Percentiles rank a stretch among this genome's conserved stretches.
phyloP scores from a whole-genome alignment of 148 eudicot genomes.

The Chenopodium quinoa region DNA sequence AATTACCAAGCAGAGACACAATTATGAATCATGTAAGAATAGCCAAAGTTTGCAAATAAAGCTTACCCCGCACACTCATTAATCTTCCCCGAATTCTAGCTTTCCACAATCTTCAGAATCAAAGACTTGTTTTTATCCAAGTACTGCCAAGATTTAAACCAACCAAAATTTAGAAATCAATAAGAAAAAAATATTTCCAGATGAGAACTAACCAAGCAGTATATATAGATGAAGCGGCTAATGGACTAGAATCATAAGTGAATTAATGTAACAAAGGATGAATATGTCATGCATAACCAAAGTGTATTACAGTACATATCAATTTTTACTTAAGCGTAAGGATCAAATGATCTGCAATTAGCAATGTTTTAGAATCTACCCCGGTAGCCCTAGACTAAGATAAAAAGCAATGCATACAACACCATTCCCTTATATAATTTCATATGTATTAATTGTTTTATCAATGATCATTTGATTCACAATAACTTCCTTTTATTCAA shows the following conservation, averaged over 20 bases:
- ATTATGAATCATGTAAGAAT: background rate
- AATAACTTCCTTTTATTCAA: background rate
- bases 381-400: too few relatives aligned
- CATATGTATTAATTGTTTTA: background rate
- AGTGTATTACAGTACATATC: background rate
- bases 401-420: too few relatives aligned
- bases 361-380: too few relatives aligned
- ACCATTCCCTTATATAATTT: too few relatives aligned
- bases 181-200: too few relatives aligned
- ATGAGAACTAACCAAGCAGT: background rate
- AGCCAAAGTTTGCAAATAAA: background rate
- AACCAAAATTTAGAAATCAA: background rate
- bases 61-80: conserved; percentile 98
- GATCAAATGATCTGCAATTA: too few relatives aligned
- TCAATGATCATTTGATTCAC: too few relatives aligned
- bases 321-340: too few relatives aligned
- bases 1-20: background rate
- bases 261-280: background rate
- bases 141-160: conserved; percentile 47
- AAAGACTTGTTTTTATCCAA: conserved; percentile 97
- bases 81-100: conserved; percentile 87
- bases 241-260: background rate
- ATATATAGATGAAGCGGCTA: background rate
- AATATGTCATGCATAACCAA: background rate
- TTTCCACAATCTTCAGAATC: conserved; percentile 96